Conservation (phyloP, 1,139 yeast species). For the Suhomyces chickasaworum region DNA sequence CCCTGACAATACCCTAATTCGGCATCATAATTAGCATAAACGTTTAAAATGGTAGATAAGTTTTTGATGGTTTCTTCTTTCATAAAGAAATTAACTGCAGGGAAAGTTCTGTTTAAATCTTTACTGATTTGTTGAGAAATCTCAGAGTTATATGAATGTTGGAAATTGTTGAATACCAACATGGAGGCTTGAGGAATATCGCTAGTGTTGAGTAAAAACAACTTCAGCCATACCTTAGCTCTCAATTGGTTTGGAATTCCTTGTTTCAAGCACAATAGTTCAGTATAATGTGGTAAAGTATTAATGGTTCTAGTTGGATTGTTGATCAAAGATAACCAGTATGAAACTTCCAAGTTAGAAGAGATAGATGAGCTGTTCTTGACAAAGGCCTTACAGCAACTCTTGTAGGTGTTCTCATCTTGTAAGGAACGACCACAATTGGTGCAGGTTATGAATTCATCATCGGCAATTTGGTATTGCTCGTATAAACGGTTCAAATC, state of each 20-base stretch:
- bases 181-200: conserved; percentile 40
- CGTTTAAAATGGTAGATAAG: conserved; percentile 62
- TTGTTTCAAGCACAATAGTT: conserved; percentile 41
- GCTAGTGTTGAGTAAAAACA: conserved; percentile 34
- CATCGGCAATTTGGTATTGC: conserved; percentile 31
- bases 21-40: conserved; percentile 66
- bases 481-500: conserved; percentile 22
- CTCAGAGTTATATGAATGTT: conserved; percentile 45
- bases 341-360: conserved; percentile 40
- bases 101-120: conserved; percentile 66
- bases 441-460: conserved; percentile 42
- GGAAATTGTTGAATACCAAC: conserved; percentile 43
- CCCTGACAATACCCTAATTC: conserved; percentile 79
- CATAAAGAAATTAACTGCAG: conserved; percentile 54
- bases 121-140: conserved; percentile 58
- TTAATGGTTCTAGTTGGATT: conserved; percentile 49
- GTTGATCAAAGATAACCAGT: conserved; percentile 49
- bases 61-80: conserved; percentile 43
- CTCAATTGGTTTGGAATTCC: conserved; percentile 45
- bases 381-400: conserved; percentile 26
- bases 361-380: conserved; percentile 21
- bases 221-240: conserved; percentile 39
- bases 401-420: conserved; percentile 16
- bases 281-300: conserved; percentile 51
- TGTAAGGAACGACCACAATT: conserved; percentile 28